phyloP scores from a whole-genome alignment of 495 filamentous ascomycete genomes.

The Aspergillus mulundensis region DNA sequence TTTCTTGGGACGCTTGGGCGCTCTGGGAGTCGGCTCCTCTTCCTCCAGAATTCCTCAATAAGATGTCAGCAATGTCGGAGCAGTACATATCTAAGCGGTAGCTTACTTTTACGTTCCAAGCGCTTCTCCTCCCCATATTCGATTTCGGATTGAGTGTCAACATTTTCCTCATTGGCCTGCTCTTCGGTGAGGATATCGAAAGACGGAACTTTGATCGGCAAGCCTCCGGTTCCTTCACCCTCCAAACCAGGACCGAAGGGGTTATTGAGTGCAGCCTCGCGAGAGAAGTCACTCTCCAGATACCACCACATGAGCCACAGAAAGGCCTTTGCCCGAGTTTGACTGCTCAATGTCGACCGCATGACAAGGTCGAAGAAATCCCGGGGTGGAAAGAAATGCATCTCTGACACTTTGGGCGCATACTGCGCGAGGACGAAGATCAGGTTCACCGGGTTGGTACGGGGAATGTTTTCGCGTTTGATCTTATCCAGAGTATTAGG shows the following conservation, averaged over 20 bases:
- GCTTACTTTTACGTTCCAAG: constrained; percentile 70
- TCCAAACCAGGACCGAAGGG: constrained; percentile 79
- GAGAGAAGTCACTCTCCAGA: constrained; percentile 89
- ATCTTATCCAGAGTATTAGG: constrained; percentile 83
- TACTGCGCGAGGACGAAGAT: constrained; percentile 93
- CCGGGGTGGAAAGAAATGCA: constrained; percentile 77
- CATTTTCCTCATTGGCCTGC: constrained; percentile 77
- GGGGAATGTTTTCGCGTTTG: constrained; percentile 59
- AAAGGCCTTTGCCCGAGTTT: constrained; percentile 82
- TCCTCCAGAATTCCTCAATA: constrained; percentile 53
- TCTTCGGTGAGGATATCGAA: constrained; percentile 74
- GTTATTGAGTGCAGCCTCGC: constrained; percentile 77
- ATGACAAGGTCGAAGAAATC: constrained; percentile 98
- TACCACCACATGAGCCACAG: constrained; percentile 99
- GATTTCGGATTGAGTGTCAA: constrained; percentile 81
- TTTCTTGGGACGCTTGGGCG: constrained; percentile 56
- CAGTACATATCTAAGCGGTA: not conserved
- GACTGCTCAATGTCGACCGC: constrained; percentile 76
- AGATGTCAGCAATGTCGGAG: constrained; percentile 7
- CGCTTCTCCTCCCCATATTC: constrained; percentile 84
- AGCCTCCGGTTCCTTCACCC: constrained; percentile 54
- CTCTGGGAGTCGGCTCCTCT: constrained; percentile 55
- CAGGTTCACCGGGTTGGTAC: constrained; percentile 95
- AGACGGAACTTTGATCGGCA: constrained; percentile 74
- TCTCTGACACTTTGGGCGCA: constrained; percentile 85